Base-by-base conservation (phyloP, 2,329 filamentous ascomycete species). In the Penicillium palitans region DNA sequence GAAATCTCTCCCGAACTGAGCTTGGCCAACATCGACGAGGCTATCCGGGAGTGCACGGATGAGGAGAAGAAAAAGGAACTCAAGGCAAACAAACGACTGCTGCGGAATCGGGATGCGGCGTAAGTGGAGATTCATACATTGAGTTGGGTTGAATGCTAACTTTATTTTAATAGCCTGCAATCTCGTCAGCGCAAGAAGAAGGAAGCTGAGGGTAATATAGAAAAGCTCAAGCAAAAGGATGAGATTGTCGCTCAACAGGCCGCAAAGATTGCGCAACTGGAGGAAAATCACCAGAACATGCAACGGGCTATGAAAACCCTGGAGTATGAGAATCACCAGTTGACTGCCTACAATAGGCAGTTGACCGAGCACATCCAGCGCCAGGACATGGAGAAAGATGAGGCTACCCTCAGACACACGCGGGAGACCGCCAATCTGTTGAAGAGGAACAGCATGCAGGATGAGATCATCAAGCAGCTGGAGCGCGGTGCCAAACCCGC, bases 111-210 rank as follows among this genome's bases (percentile, higher is more conserved):
- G 71, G 93, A 98, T 80, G 95, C 95, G 78, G 95, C 95, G 91
- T 96, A 87, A 81, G 90, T 84, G 27, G 6, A 24, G 62, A 68
- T 25, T 21, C 9, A 25, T 31, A 19, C 2, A 62, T 69, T 66
- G 9, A 4, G 31, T 19, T 21, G 6, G 29, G 21, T 39, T 21
- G 9, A 42, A 37, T 21, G 9, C 19, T 49, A 37, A 49, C 42
- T 4, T 29, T 17, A 12, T 49, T 17, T 17, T 52, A 29, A 41
- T 55, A 96, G 91, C 66, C 89, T 99, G 69, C 93, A 98, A 79
- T 98, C 95, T 45, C 87, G 95, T 66, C 93, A 98, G 77, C 88
- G 95, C 69, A 99, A 98, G 84, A 98, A 98, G 85, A 90, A 91
- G 79, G 93, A 98, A 79, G 98, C 95, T 35, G 95, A 98, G 15